Conservation (phyloP, 129 eudicot genomes). For the Scalesia atractyloides region DNA sequence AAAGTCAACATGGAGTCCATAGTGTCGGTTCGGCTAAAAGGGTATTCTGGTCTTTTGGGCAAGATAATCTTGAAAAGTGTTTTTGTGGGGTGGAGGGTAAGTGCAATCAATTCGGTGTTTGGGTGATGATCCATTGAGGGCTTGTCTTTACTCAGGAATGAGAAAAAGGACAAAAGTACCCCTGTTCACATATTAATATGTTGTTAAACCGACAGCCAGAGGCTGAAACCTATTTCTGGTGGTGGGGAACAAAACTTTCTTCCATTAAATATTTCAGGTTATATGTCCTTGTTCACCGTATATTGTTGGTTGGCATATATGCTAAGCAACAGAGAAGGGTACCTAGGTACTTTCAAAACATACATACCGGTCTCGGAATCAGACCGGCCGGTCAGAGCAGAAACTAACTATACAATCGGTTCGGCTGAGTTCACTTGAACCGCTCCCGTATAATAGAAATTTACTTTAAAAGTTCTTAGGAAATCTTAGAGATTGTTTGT, state of each 20-base stretch:
- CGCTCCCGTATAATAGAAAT: too few species aligned
- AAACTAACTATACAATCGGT: too few species aligned
- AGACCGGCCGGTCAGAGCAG: too few species aligned
- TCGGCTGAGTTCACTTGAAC: too few species aligned
- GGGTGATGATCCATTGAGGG: constrained; percentile 10
- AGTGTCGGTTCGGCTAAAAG: constrained; percentile 15
- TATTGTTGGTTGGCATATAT: constrained; percentile 16
- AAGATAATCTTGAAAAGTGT: constrained; percentile 25
- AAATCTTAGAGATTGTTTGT: too few species aligned
- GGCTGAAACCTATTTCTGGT: constrained; percentile 7
- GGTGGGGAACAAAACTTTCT: constrained; percentile 22
- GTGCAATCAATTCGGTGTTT: constrained; percentile 25
- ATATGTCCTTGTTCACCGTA: constrained; percentile 26
- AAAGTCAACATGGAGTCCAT: background rate
- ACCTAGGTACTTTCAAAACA: too few species aligned
- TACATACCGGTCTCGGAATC: too few species aligned
- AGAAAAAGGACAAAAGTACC: constrained; percentile 24
- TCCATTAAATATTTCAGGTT: constrained; percentile 20
- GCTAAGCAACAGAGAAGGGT: background rate
- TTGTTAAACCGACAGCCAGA: constrained; percentile 23
- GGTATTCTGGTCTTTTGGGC: constrained; percentile 17
- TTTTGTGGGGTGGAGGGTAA: constrained; percentile 18
- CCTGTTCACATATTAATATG: constrained; percentile 10
- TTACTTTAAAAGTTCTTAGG: too few species aligned
- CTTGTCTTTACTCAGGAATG: constrained; percentile 2